These are phyloP conservation scores for Kodamaea suecica DNA, from an alignment of 1,139 yeast genomes.

Conservation along the genomic window DNA sequence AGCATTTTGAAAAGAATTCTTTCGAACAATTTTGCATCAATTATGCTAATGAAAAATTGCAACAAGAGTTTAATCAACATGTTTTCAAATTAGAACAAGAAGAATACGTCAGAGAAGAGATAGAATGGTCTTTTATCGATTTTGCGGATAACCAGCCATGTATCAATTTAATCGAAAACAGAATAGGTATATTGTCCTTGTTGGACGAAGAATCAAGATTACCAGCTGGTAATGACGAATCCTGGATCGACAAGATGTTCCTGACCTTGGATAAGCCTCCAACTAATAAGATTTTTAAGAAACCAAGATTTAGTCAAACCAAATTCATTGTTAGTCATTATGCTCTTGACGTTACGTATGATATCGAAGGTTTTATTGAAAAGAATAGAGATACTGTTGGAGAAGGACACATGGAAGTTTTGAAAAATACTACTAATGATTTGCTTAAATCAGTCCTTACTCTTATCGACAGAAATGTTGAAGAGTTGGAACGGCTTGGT, in stretches of 20 bases:
- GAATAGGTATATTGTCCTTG: constrained; percentile 80
- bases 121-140: constrained; percentile 96
- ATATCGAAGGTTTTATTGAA: constrained; percentile 91
- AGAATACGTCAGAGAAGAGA: constrained; percentile 86
- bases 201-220: constrained; percentile 94
- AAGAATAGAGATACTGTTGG: constrained; percentile 97
- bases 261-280: constrained; percentile 81
- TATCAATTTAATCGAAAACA: constrained; percentile 86
- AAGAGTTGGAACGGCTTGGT: constrained; percentile 49
- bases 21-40: constrained; percentile 98
- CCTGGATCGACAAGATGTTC: constrained; percentile 89
- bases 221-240: constrained; percentile 91
- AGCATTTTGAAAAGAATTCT: constrained; percentile 89
- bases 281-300: constrained; percentile 75
- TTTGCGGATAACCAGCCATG: constrained; percentile 98
- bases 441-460: constrained; percentile 63
- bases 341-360: constrained; percentile 92
- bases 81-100: constrained; percentile 97
- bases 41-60: constrained; percentile 95
- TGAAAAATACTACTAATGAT: constrained; percentile 64
- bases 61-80: constrained; percentile 96
- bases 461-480: constrained; percentile 61
- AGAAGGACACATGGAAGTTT: constrained; percentile 87
- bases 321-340: constrained; percentile 90
- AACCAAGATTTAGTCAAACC: constrained; percentile 91